Evolutionary conservation across 192 early-diverging fungal species (phyloP).

Genomic region (Entomortierella lignicola): DNA sequence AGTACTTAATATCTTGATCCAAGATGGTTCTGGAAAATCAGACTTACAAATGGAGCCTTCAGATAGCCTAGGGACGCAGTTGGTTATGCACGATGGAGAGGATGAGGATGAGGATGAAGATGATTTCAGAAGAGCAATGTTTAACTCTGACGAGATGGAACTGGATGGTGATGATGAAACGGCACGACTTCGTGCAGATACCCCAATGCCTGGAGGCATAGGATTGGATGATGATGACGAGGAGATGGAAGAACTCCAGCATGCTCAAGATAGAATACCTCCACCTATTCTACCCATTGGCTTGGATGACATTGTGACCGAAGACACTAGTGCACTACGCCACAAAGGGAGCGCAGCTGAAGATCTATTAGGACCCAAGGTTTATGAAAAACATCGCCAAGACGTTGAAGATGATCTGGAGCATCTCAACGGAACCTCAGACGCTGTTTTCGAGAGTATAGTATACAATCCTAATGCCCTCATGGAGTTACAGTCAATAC

Average conservation of each 20-base stretch:
- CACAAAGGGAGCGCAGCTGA: background rate
- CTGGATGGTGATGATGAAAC: conserved; percentile 50
- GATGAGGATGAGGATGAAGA: conserved; percentile 51
- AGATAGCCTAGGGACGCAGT: conserved; percentile 12
- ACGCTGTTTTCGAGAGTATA: conserved; percentile 31
- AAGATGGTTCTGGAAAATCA: conserved; percentile 32
- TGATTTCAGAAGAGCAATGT: conserved; percentile 49
- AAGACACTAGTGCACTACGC: background rate
- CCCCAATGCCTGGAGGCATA: conserved; percentile 50
- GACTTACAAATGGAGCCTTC: background rate
- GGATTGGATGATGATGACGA: conserved; percentile 50
- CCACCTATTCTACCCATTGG: conserved; percentile 23
- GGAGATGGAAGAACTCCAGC: conserved; percentile 41
- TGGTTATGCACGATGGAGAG: conserved; percentile 51
- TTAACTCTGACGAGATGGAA: conserved; percentile 53
- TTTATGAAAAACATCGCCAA: conserved; percentile 17
- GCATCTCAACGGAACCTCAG: conserved; percentile 20
- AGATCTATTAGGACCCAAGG: conserved; percentile 2
- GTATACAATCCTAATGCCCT: conserved; percentile 34
- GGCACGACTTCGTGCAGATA: conserved; percentile 43
- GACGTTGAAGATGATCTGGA: conserved; percentile 22
- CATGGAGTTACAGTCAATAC: conserved; percentile 51
- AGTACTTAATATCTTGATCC: conserved; percentile 20
- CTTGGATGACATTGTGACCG: conserved; percentile 26
- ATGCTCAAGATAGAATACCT: conserved; percentile 42